Base-by-base conservation (phyloP, 2,329 filamentous ascomycete species). In the Sordariomycetes sp. region DNA sequence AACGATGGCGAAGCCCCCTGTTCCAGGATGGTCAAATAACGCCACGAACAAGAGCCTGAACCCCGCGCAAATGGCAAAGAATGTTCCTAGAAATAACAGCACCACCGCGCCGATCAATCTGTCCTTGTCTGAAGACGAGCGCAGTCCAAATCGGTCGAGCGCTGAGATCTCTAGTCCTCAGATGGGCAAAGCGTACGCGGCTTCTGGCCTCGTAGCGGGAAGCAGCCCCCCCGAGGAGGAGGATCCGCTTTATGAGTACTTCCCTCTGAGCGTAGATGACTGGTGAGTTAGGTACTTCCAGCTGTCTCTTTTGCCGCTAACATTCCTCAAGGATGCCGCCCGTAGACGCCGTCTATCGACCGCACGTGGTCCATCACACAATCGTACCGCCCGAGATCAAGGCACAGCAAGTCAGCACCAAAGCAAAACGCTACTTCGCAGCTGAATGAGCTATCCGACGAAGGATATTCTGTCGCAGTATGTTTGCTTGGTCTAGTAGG, bases 291-390 rank as follows among this genome's bases (percentile, higher is more conserved):
- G 5, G 11, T 7, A 15, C 20, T 17, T 6, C 21, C 18, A 21
- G n/a, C 8, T 32, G 4, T 20, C 14, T 32, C n/a, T n/a, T 32
- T 16, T 19, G 15, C n/a, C 14, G 18, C 21, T 26, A 17, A 6
- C 10, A 16, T 16, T 15, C 14, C 15, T 32, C 21, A 21, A 74
- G 75, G 79, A 86, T 88, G 75, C 83, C 83, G 3, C 86, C 86
- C 1, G 85, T 93, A 4, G 86, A 94, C 56, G 86, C 86, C 5
- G 81, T 94, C 12, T 94, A 94, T 54, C 70, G 86, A 32, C 90
- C 88, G 6, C 88, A 95, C 54, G 86, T 94, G 12, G 88, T 95
- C 4, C 90, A 96, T 58, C 88, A 95, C 53, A 90, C 84, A 12
- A 72, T 73, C 30, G 66, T 82, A 31, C 78, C 79, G 8, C 70